Percentiles rank a stretch among this genome's conserved stretches.
These are phyloP conservation scores for Ambrosia trifida DNA, from an alignment of 129 eudicot genomes.

Conservation along the genomic window DNA sequence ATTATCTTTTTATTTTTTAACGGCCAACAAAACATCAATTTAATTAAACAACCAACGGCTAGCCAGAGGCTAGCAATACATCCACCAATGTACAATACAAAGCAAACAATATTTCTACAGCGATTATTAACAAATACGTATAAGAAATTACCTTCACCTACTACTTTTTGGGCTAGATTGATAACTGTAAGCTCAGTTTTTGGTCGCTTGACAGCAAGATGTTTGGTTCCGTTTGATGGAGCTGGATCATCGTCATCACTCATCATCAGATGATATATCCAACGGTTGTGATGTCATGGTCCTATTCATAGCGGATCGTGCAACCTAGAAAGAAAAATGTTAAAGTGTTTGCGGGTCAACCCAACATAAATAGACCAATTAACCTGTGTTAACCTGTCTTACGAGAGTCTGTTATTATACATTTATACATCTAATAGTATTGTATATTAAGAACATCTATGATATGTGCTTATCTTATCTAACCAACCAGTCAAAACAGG, in stretches of 20 bases:
- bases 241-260: slow-evolving; percentile 42
- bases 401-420: background rate
- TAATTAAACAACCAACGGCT: no score
- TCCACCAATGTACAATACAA: no score
- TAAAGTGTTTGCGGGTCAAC: background rate
- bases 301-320: slow-evolving; percentile 47
- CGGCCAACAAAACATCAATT: no score
- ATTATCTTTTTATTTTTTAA: no score
- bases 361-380: background rate
- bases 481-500: slow-evolving; percentile 1
- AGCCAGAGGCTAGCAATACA: no score
- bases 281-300: slow-evolving; percentile 33
- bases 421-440: background rate
- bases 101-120: no score
- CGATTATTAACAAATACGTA: background rate
- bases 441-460: background rate
- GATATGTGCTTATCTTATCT: background rate
- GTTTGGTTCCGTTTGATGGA: slow-evolving; percentile 48
- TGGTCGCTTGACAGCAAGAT: slow-evolving; percentile 30
- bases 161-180: slow-evolving; percentile 40
- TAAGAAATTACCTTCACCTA: slow-evolving; percentile 46
- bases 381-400: background rate
- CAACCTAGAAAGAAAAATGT: slow-evolving; percentile 24
- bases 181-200: slow-evolving; percentile 21
- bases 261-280: slow-evolving; percentile 64